Conservation (phyloP, 164 flowering plant species). For the Aristolochia contorta region DNA sequence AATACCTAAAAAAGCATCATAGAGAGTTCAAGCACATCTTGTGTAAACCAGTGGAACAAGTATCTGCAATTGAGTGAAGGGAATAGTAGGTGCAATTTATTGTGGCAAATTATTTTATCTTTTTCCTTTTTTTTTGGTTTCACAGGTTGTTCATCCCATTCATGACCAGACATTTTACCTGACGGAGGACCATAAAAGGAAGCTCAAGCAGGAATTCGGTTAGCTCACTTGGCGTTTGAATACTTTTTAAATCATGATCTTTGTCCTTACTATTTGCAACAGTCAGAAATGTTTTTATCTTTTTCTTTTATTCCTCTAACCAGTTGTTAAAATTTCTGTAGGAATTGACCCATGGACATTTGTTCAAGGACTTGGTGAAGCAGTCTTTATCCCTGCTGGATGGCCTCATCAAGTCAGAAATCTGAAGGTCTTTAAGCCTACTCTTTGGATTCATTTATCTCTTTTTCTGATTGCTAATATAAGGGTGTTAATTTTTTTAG, state of each 20-base stretch:
- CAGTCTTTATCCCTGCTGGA: constrained; percentile 55
- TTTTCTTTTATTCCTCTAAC: not conserved
- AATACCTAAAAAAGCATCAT: constrained; percentile 12
- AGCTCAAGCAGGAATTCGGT: constrained; percentile 53
- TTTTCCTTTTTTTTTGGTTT: not conserved
- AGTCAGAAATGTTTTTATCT: not conserved
- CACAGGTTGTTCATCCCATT: constrained; percentile 38
- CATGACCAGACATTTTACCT: constrained; percentile 42
- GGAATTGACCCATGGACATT: constrained; percentile 55
- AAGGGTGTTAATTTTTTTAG: too few relatives aligned
- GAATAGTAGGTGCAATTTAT: not conserved
- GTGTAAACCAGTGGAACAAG: constrained; percentile 21
- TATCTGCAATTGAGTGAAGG: not conserved
- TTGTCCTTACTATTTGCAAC: not conserved
- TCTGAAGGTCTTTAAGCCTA: constrained; percentile 18
- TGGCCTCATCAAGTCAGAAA: constrained; percentile 65
- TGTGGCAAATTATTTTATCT: not conserved
- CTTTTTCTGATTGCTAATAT: too few relatives aligned
- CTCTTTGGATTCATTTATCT: too few relatives aligned
- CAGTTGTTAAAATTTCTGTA: constrained; percentile 2
- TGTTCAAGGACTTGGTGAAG: constrained; percentile 46
- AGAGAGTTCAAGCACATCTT: constrained; percentile 18
- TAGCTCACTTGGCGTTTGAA: constrained; percentile 1
- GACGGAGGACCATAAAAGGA: constrained; percentile 26
- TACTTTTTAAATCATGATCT: not conserved